Percentiles rank a stretch among this genome's conserved stretches.
Conservation (phyloP, 164 flowering plant species). For the Dillenia suffruticosa region DNA sequence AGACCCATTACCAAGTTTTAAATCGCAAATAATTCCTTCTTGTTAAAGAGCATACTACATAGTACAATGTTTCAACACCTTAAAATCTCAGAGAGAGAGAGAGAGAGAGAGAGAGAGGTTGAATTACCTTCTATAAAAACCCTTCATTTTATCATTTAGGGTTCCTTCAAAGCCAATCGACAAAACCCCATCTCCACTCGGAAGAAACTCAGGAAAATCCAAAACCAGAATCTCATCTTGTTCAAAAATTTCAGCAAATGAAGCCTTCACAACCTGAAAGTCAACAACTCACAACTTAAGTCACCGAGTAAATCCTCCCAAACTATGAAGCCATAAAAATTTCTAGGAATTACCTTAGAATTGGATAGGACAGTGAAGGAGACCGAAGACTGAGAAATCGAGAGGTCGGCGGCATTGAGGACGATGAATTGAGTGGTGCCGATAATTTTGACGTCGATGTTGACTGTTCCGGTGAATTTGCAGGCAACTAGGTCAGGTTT, state of each 20-base stretch:
- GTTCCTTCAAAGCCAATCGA: conserved; percentile 56
- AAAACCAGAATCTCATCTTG: conserved; percentile 61
- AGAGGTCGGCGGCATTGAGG: conserved; percentile 57
- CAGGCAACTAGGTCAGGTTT: conserved; percentile 57
- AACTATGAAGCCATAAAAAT: no score
- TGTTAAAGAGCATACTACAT: not conserved
- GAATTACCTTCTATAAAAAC: conserved; percentile 79
- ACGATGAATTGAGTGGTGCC: conserved; percentile 51
- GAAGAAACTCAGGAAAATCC: conserved; percentile 43
- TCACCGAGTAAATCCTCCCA: no score
- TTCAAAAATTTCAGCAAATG: conserved; percentile 27
- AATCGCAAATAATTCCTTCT: not conserved
- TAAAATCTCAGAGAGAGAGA: not conserved
- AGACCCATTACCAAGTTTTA: not conserved
- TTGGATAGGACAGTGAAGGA: conserved; percentile 10
- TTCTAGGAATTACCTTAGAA: not conserved
- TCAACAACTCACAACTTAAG: conserved; percentile 14
- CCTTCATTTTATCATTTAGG: conserved; percentile 88
- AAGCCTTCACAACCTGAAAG: not conserved
- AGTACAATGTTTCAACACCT: no score
- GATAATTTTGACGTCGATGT: conserved; percentile 31
- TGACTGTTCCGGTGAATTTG: conserved; percentile 51
- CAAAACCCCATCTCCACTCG: conserved; percentile 39
- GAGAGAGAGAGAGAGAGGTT: not conserved
- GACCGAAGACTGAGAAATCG: conserved; percentile 16